Percentiles rank a stretch among this genome's conserved stretches.
phyloP scores from a whole-genome alignment of 1,284 basidiomycete genomes.

The Farysia itapuensis region DNA sequence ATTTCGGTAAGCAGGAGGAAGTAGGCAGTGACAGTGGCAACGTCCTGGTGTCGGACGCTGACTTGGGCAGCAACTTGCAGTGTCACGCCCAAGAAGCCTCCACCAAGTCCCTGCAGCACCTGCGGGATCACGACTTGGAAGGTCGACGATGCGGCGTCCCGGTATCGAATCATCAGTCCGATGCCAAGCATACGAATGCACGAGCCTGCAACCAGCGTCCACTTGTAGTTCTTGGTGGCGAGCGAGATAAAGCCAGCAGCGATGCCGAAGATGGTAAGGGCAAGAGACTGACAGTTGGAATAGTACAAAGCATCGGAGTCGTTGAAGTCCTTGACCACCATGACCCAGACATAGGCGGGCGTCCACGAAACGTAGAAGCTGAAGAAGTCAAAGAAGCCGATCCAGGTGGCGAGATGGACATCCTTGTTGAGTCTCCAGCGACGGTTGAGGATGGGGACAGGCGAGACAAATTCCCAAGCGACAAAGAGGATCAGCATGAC shows the following conservation, averaged over 20 bases:
- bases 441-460: slow-evolving; percentile 49
- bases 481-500: slow-evolving; percentile 38
- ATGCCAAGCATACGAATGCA: slow-evolving; percentile 51
- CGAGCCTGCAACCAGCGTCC: slow-evolving; percentile 41
- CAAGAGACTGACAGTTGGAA: slow-evolving; percentile 48
- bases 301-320: slow-evolving; percentile 41
- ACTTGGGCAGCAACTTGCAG: slow-evolving; percentile 55
- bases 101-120: slow-evolving; percentile 56
- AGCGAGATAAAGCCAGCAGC: slow-evolving; percentile 46
- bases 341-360: slow-evolving; percentile 38
- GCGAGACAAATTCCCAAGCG: slow-evolving; percentile 46
- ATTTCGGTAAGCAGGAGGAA: slow-evolving; percentile 54
- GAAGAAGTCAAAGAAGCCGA: slow-evolving; percentile 58
- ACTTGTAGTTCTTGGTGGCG: slow-evolving; percentile 55
- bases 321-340: slow-evolving; percentile 36
- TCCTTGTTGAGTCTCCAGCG: slow-evolving; percentile 55
- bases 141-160: slow-evolving; percentile 34
- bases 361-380: slow-evolving; percentile 52
- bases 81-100: slow-evolving; percentile 53
- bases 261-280: slow-evolving; percentile 56
- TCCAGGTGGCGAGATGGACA: slow-evolving; percentile 47
- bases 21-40: slow-evolving; percentile 58
- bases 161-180: slow-evolving; percentile 57
- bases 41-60: slow-evolving; percentile 56
- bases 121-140: slow-evolving; percentile 55